phyloP scores from a whole-genome alignment of 2,329 filamentous ascomycete species.

The Clarireedia sp. region DNA sequence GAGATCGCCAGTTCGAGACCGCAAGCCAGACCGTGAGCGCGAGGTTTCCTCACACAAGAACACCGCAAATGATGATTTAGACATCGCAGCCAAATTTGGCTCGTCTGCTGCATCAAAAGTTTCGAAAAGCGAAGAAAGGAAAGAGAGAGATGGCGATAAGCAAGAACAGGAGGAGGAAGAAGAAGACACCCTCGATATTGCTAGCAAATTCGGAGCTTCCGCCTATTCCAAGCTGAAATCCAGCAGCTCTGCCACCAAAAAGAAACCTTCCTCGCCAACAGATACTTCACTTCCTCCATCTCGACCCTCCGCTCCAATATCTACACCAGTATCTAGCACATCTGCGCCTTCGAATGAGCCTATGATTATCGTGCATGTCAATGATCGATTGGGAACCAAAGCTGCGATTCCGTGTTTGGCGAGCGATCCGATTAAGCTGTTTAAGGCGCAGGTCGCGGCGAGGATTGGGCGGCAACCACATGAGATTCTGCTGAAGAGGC shows the following conservation, averaged over 20 bases:
- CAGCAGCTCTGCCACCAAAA: not conserved
- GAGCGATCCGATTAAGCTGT: conserved; percentile 73
- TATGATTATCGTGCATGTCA: conserved; percentile 91
- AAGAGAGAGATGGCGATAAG: conserved; percentile 1
- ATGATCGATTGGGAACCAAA: conserved; percentile 94
- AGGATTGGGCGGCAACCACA: conserved; percentile 82
- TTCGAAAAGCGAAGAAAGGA: conserved; percentile 6
- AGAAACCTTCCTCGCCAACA: not conserved
- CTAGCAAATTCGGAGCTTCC: conserved; percentile 7
- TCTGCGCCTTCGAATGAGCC: conserved; percentile 45
- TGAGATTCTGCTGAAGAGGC: conserved; percentile 85
- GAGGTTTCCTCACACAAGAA: conserved; percentile 32
- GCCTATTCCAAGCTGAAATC: conserved; percentile 6
- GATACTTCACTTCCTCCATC: conserved; percentile 16
- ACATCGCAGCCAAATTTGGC: conserved; percentile 28
- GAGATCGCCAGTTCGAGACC: conserved; percentile 32
- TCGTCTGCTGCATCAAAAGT: conserved; percentile 3
- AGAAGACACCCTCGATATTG: conserved; percentile 6
- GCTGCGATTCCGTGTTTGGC: conserved; percentile 84
- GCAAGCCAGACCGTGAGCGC: conserved; percentile 44
- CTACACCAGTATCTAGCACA: conserved; percentile 10
- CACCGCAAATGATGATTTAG: conserved; percentile 26
- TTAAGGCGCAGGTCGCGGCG: conserved; percentile 87
- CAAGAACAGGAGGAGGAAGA: conserved; percentile 7
- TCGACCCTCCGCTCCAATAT: conserved; percentile 17